Conservation (phyloP, 2,329 filamentous ascomycete genomes). For the Fusarium siculi region DNA sequence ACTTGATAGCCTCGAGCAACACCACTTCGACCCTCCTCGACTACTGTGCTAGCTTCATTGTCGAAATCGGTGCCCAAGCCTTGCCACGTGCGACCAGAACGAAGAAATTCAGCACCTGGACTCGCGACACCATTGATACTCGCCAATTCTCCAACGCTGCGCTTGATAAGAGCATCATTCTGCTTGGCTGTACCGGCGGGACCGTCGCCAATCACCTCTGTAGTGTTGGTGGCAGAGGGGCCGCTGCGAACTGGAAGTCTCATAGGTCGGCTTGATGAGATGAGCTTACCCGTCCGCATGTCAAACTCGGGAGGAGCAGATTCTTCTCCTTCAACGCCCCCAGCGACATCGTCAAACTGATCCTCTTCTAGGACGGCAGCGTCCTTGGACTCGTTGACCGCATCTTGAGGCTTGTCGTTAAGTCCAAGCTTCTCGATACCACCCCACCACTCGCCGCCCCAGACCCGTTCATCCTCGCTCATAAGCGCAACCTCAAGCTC, state of each 20-base stretch:
- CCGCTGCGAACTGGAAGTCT: constrained; percentile 52
- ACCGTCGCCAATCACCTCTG: neutral
- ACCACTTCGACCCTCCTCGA: constrained; percentile 89
- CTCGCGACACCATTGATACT: constrained; percentile 88
- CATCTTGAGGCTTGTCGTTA: constrained; percentile 43
- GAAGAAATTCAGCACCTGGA: constrained; percentile 88
- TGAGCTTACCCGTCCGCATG: constrained; percentile 84
- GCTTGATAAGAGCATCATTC: constrained; percentile 64
- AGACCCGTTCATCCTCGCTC: constrained; percentile 79
- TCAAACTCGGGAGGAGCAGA: constrained; percentile 92
- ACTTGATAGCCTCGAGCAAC: constrained; percentile 90
- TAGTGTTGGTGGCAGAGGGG: neutral
- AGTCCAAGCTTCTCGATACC: constrained; percentile 79
- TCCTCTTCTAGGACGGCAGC: constrained; percentile 22
- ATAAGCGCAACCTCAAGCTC: constrained; percentile 84
- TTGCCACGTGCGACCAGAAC: constrained; percentile 87
- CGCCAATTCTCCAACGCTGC: constrained; percentile 73
- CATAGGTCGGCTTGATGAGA: constrained; percentile 83
- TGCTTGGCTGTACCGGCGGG: neutral
- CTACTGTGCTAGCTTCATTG: constrained; percentile 68
- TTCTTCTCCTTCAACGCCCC: constrained; percentile 69
- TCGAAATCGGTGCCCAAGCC: constrained; percentile 88
- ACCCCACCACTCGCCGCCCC: constrained; percentile 89
- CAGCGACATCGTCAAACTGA: constrained; percentile 50
- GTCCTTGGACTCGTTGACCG: neutral